Base-by-base conservation (phyloP, 148 eudicot species). In the Nepenthes gracilis region DNA sequence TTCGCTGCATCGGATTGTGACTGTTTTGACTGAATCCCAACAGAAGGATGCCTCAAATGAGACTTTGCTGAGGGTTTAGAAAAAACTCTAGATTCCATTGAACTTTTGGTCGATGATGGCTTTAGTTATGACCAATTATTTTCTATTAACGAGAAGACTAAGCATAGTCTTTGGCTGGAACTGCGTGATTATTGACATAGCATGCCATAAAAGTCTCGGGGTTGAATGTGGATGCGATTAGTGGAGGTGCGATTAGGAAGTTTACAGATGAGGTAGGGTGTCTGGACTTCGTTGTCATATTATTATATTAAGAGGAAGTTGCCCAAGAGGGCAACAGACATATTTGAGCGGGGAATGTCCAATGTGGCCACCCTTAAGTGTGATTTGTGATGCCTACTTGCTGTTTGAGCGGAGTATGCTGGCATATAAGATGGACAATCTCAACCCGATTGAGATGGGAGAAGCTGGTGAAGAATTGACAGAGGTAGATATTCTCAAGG, bases 401-500 rank as follows among this genome's bases (percentile, higher is more conserved):
- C 97, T 86, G 79, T 86, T 88, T 83, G 98, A 92, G 70, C 91
- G 88, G 66, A 92, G 91, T 79, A 83, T 86, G 91, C 70, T 92
- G 62, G 78, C 86, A 12, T 64, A 69, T 58, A 86, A 80, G 66
- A 92, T 92, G 96, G 96, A 92, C 50, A 77, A 62, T 59, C 53
- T 78, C 75, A 82, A 74, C 65, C 72, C 75, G 54, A 76, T 76
- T 38, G 79, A 64, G 7, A 86, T 80, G 52, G 81, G 67, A n/a
- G 79, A 66, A 6, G 73, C 47, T 15, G 73, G 53, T 15, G 77
- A 61, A 5, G 83, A 61, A 43, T 66, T 4, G 2, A 9, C 43
- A 5, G 97, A 82, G 36, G 80, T 69, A 23, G 87, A 78, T 67
- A 63, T 85, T 65, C 72, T 91, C 57, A 75, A 77, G 67, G 72